Conservation (phyloP, 2,329 filamentous ascomycete genomes). For the Penicillium sp. region DNA sequence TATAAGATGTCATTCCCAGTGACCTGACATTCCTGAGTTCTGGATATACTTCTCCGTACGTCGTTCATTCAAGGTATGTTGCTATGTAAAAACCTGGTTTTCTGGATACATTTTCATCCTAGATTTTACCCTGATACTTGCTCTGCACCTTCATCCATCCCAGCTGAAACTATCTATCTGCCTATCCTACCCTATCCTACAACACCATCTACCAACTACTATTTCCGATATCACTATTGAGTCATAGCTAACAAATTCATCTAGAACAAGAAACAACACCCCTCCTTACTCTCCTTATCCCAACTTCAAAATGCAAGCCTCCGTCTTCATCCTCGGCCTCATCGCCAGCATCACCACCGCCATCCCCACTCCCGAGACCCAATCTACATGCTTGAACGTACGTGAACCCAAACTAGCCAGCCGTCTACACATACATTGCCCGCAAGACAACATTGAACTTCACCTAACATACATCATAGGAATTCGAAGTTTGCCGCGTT, state of each 20-base stretch:
- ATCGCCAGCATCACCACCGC: conserved; percentile 14
- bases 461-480: neutral
- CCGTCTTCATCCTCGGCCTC: conserved; percentile 14
- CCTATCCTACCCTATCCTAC: too few species aligned
- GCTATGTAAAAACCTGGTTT: too few species aligned
- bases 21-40: conserved; percentile 11
- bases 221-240: neutral
- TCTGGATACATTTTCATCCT: too few species aligned
- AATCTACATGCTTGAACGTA: conserved; percentile 9
- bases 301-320: conserved; percentile 13
- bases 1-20: conserved; percentile 12
- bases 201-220: too few species aligned
- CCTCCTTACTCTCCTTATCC: neutral
- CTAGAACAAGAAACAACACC: neutral
- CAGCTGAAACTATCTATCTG: too few species aligned
- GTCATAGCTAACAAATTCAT: neutral
- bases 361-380: conserved; percentile 5
- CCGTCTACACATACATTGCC: too few species aligned
- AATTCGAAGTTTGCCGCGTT: neutral
- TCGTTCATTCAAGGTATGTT: neutral
- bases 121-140: too few species aligned
- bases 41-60: neutral
- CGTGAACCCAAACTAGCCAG: neutral
- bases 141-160: too few species aligned
- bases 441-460: neutral